A percentile compares a stretch with the other conserved stretches of the same genome.
Evolutionary conservation across 257 asterid genomes (phyloP).

Genomic region (Ilex aquifolium): DNA sequence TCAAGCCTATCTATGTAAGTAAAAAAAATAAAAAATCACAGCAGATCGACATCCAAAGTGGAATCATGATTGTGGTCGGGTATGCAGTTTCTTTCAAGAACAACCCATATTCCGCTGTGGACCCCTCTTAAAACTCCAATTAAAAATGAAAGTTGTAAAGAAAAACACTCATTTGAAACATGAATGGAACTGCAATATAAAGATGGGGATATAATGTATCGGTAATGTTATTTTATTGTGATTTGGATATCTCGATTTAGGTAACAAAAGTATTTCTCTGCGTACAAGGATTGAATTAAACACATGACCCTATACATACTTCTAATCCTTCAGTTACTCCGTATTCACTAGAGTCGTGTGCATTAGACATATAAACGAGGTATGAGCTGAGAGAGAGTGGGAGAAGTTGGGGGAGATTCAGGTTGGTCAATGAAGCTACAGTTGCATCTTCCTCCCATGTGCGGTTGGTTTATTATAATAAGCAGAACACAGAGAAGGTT

Average conservation of each 20-base stretch:
- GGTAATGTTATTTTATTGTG: no score
- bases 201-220: no score
- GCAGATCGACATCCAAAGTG: slow-evolving; percentile 19
- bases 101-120: slow-evolving; percentile 27
- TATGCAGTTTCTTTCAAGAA: slow-evolving; percentile 22
- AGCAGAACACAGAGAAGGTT: slow-evolving; percentile 23
- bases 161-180: background rate
- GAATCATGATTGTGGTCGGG: slow-evolving; percentile 30
- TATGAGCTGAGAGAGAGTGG: slow-evolving; percentile 1
- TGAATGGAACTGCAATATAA: no score
- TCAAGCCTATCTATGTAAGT: no score
- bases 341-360: no score
- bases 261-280: no score
- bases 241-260: no score
- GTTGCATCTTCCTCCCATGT: slow-evolving; percentile 53
- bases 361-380: background rate
- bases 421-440: slow-evolving; percentile 36
- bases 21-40: slow-evolving; percentile 1
- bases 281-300: no score
- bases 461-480: slow-evolving; percentile 30
- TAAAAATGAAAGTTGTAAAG: slow-evolving; percentile 24
- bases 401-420: slow-evolving; percentile 13
- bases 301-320: no score
- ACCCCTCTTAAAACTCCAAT: slow-evolving; percentile 29
- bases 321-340: no score